Percentiles rank a stretch among this genome's conserved stretches.
phyloP scores from a whole-genome alignment of 2,329 filamentous ascomycete species.

The Penicillium sp. region DNA sequence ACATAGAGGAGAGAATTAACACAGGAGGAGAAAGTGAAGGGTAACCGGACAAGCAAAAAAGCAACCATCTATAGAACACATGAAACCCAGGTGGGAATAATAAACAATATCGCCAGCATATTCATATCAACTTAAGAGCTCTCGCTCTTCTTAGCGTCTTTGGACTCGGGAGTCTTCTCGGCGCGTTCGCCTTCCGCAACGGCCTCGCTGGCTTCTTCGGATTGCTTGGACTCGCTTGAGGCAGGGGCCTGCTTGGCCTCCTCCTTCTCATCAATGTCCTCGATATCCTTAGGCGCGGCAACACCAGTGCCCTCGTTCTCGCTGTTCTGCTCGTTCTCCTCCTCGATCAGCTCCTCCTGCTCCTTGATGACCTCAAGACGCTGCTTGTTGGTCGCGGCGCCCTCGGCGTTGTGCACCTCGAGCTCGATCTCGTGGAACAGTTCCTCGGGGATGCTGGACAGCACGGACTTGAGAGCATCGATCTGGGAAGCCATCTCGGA shows the following conservation, averaged over 20 bases:
- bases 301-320: conserved; percentile 75
- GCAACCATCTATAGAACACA: conserved; percentile 15
- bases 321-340: conserved; percentile 91
- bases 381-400: conserved; percentile 97
- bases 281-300: conserved; percentile 77
- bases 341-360: conserved; percentile 95
- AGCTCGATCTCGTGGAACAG: conserved; percentile 99
- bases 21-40: conserved; percentile 23
- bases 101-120: conserved; percentile 12
- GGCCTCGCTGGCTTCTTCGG: conserved; percentile 47
- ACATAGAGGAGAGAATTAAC: conserved; percentile 23
- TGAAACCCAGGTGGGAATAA: conserved; percentile 7
- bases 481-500: conserved; percentile 85
- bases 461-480: conserved; percentile 85
- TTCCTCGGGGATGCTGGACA: conserved; percentile 95
- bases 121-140: conserved; percentile 20
- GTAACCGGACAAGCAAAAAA: conserved; percentile 7
- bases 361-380: conserved; percentile 97
- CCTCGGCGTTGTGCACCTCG: conserved; percentile 94
- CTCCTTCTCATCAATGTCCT: conserved; percentile 94
- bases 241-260: conserved; percentile 57
- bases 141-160: conserved; percentile 32
- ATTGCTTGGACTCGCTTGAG: conserved; percentile 47
- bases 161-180: conserved; percentile 27
- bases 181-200: conserved; percentile 41